Base-by-base conservation (phyloP, 139 green algal genomes). In the Diplosphaera chodatii region DNA sequence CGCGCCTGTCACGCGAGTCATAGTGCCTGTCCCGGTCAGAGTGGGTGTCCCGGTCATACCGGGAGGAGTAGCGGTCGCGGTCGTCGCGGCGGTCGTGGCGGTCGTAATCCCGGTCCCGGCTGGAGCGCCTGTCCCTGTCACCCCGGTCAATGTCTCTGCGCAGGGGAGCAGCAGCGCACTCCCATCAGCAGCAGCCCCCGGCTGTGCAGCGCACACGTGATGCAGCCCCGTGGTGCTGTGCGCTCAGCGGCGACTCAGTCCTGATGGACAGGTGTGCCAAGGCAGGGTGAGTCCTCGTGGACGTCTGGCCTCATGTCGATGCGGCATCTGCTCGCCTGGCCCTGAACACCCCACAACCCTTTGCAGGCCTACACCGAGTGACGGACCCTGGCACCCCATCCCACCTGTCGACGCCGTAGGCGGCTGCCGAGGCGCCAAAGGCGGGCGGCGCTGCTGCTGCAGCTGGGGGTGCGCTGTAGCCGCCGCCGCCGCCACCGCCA, bases 401-500 rank as follows among this genome's bases (percentile, higher is more conserved):
- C 18, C 32, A 48, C 27, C 40, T 75, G 68, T 80, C 75, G 1
- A 80, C 75, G 28, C 65, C 65, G 59, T 80, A 80, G 0, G 69
- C 69, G 30, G 69, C 68, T 15, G 75, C 75, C 32, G 75, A 80
- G 8, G 75, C 64, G 20, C 69, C 75, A 48, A 76, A 62, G 18
- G 32, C 69, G 20, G 67, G 33, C 20, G 69, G 59, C 22, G 65
- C 25, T 23, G 64, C 64, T 29, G 55, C 66, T 41, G 66, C 55
- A 30, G 64, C 69, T 4, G 41, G 70, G 30, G 63, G 29, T 15
- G 27, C 63, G 27, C 34, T 40, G 63, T 71, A 67, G 55, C 80
- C 78, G 37, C 67, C 71, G 59, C 78, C 73, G 29, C 78, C 75
- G 3, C 78, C 78, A 28, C 40, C 56, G 48, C 67, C 63, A 3